These are phyloP conservation scores for Scedosporium apiospermum DNA, from an alignment of 2,329 filamentous ascomycete species.

Conservation along the genomic window DNA sequence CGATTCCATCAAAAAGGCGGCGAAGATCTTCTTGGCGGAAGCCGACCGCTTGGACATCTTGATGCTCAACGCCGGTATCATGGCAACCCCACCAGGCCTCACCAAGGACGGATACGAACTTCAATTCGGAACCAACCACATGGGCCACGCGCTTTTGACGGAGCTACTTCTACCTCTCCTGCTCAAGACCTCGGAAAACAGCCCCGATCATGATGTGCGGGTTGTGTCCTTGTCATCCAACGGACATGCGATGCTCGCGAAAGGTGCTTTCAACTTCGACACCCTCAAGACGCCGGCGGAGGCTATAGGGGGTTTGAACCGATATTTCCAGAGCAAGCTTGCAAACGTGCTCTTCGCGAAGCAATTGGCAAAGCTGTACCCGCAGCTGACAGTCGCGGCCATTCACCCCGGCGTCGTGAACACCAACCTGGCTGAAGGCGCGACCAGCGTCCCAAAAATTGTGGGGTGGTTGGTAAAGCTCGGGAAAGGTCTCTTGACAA, in stretches of 20 bases:
- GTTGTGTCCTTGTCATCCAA: slow-evolving; percentile 19
- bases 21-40: slow-evolving; percentile 22
- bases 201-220: slow-evolving; percentile 16
- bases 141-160: slow-evolving; percentile 36
- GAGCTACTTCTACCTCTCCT: slow-evolving; percentile 24
- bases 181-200: slow-evolving; percentile 22
- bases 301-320: slow-evolving; percentile 12
- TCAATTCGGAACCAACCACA: slow-evolving; percentile 39
- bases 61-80: slow-evolving; percentile 33
- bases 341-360: slow-evolving; percentile 20
- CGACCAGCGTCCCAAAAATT: neutral
- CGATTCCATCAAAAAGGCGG: slow-evolving; percentile 29
- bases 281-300: slow-evolving; percentile 16
- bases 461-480: neutral
- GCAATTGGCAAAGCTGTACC: slow-evolving; percentile 16
- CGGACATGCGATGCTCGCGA: slow-evolving; percentile 14
- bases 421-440: slow-evolving; percentile 16
- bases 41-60: slow-evolving; percentile 30
- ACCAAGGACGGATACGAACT: slow-evolving; percentile 39
- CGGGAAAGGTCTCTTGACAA: neutral
- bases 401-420: slow-evolving; percentile 19
- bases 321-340: slow-evolving; percentile 22
- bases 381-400: slow-evolving; percentile 15
- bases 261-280: slow-evolving; percentile 19
- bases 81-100: slow-evolving; percentile 23